Conservation (phyloP, 805 yeast species). For the Saccharomycopsis fermentans region DNA sequence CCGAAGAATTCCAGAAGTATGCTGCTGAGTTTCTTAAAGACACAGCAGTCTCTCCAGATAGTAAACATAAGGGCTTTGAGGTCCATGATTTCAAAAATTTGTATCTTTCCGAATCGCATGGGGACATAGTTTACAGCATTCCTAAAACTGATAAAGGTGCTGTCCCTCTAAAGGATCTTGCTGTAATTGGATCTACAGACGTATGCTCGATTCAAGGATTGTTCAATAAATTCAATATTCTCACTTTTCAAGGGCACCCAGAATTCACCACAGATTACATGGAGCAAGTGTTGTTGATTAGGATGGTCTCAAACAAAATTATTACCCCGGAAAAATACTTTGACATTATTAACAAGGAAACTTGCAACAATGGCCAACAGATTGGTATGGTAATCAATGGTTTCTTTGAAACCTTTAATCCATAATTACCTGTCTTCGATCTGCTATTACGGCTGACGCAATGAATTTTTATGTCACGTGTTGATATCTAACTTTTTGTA, state of each 20-base stretch:
- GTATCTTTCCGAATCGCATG: constrained; percentile 42
- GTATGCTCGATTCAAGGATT: constrained; percentile 61
- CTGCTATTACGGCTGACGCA: no score
- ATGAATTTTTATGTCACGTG: no score
- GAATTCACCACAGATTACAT: constrained; percentile 45
- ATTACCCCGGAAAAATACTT: constrained; percentile 25
- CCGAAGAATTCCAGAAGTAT: constrained; percentile 27
- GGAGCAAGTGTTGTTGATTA: constrained; percentile 20
- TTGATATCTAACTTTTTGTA: no score
- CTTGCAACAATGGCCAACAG: constrained; percentile 31
- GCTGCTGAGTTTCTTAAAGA: constrained; percentile 17
- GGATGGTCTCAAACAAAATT: constrained; percentile 18
- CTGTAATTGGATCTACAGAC: constrained; percentile 41
- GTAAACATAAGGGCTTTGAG: neutral
- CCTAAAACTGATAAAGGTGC: constrained; percentile 27
- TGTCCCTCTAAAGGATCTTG: neutral
- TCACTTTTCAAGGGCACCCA: constrained; percentile 87
- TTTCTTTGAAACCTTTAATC: constrained; percentile 22
- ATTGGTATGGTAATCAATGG: constrained; percentile 29
- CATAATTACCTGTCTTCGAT: neutral
- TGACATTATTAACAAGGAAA: constrained; percentile 26
- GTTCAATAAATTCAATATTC: constrained; percentile 30
- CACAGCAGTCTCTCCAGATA: no score
- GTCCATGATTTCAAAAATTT: neutral
- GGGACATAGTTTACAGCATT: constrained; percentile 41